These are phyloP conservation scores for Phytopythium montanum DNA, from an alignment of 352 stramenopile genomes.

Conservation along the genomic window DNA sequence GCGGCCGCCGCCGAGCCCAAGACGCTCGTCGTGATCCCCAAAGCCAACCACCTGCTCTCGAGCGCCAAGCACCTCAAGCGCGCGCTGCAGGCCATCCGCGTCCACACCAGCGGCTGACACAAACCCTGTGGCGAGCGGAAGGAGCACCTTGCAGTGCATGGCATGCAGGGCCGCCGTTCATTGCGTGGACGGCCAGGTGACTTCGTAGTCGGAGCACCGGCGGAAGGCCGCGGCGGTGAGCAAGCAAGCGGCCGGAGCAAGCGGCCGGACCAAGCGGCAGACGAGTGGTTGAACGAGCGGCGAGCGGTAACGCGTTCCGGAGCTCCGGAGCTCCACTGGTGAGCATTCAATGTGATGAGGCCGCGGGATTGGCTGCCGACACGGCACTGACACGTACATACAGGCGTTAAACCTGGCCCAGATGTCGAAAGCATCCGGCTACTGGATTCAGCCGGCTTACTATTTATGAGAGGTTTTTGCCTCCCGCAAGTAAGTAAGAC, in stretches of 20 bases:
- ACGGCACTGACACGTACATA: background rate
- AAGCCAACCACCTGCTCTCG: constrained; percentile 72
- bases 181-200: background rate
- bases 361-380: constrained; percentile 1
- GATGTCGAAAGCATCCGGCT: background rate
- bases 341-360: background rate
- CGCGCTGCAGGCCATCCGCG: constrained; percentile 42
- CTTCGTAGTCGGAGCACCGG: background rate
- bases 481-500: background rate
- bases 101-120: constrained; percentile 16
- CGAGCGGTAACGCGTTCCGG: background rate
- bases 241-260: constrained; percentile 1
- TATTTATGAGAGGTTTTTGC: background rate
- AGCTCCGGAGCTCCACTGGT: background rate
- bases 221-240: background rate
- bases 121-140: too few species aligned
- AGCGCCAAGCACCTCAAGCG: constrained; percentile 77
- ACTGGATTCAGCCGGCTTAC: background rate
- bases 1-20: constrained; percentile 50
- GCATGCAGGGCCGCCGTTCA: too few species aligned
- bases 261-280: background rate
- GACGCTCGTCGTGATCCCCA: constrained; percentile 43
- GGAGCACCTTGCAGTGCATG: too few species aligned
- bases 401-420: background rate
- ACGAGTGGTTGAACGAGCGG: constrained; percentile 1